phyloP scores from a whole-genome alignment of 805 yeast species.

The Tetrapisispora fleetii region DNA sequence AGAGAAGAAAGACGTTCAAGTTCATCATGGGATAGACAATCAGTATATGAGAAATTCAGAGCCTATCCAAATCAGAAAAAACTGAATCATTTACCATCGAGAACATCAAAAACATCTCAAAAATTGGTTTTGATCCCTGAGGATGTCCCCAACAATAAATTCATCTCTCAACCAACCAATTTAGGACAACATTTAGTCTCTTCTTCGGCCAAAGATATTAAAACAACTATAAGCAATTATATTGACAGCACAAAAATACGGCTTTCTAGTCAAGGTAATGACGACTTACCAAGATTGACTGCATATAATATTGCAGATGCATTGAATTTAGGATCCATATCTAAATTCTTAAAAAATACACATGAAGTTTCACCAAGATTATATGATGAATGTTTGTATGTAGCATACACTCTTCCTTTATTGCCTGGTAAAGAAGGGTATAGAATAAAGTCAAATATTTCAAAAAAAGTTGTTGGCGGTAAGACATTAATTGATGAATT shows the following conservation, averaged over 20 bases:
- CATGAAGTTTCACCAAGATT: constrained; percentile 81
- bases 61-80: constrained; percentile 13
- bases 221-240: not conserved
- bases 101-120: constrained; percentile 82
- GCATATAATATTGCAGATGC: constrained; percentile 87
- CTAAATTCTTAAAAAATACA: constrained; percentile 51
- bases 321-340: constrained; percentile 52
- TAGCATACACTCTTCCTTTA: constrained; percentile 78
- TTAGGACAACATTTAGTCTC: not conserved
- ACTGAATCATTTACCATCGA: constrained; percentile 34
- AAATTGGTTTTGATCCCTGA: constrained; percentile 78
- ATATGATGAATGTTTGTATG: constrained; percentile 89
- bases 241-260: not conserved
- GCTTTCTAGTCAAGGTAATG: not conserved
- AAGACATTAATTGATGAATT: constrained; percentile 56
- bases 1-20: constrained; percentile 36
- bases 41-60: constrained; percentile 9
- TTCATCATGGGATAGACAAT: constrained; percentile 25
- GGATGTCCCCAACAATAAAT: constrained; percentile 12
- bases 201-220: not conserved
- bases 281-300: constrained; percentile 72
- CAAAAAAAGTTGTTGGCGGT: constrained; percentile 32
- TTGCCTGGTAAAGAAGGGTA: constrained; percentile 76
- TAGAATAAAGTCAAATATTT: constrained; percentile 57
- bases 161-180: not conserved